These are phyloP conservation scores for Debaryomyces prosopidis DNA, from an alignment of 805 yeast species.

Conservation along the genomic window DNA sequence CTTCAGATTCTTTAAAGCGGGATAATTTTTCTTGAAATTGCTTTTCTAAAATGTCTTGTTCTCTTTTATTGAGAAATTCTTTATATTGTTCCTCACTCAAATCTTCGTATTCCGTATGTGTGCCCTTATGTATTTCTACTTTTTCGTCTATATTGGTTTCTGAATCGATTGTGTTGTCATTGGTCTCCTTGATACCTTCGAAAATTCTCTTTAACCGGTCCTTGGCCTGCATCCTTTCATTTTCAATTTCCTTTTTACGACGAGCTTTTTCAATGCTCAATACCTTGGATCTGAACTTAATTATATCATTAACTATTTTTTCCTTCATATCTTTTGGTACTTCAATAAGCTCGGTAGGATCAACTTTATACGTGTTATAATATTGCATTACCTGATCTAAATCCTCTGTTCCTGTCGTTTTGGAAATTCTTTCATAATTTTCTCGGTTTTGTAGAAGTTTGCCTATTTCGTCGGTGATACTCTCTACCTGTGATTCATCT, in stretches of 20 bases:
- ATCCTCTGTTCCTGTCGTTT: conserved; percentile 32
- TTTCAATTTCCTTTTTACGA: conserved; percentile 47
- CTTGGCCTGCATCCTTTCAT: conserved; percentile 52
- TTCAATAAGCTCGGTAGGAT: conserved; percentile 56
- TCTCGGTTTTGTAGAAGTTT: conserved; percentile 17
- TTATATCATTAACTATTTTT: conserved; percentile 51
- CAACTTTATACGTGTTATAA: conserved; percentile 49
- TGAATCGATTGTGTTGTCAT: conserved; percentile 18
- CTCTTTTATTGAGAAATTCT: conserved; percentile 14
- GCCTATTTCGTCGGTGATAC: conserved; percentile 7
- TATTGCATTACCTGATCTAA: conserved; percentile 35
- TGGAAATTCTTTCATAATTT: conserved; percentile 17
- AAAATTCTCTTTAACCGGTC: conserved; percentile 46
- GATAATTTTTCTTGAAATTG: conserved; percentile 11
- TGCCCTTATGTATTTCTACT: conserved; percentile 14
- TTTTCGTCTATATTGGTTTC: conserved; percentile 12
- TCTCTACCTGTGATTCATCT: conserved; percentile 1
- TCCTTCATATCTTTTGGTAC: conserved; percentile 56
- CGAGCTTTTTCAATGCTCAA: conserved; percentile 52
- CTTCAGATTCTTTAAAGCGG: conserved; percentile 2
- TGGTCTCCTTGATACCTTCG: conserved; percentile 34
- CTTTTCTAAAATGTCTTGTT: conserved; percentile 22
- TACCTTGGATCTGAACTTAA: conserved; percentile 57
- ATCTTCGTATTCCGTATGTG: conserved; percentile 22
- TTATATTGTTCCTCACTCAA: conserved; percentile 34